Conservation (phyloP, 352 stramenopile genomes). For the Phytophthora hybrid region DNA sequence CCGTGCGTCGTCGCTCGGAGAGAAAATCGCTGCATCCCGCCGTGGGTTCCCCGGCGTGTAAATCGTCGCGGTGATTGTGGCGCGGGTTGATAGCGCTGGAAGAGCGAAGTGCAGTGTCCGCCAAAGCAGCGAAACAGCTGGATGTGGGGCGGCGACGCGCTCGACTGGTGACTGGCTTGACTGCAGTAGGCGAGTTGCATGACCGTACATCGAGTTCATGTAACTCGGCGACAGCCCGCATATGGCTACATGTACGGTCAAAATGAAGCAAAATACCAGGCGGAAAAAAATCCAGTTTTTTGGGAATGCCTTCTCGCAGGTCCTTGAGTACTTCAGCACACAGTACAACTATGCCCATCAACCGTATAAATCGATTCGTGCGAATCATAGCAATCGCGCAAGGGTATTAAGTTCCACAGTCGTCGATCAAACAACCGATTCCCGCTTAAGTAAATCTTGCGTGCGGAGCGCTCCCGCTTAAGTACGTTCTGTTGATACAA, state of each 20-base stretch:
- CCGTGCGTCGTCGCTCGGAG: background rate
- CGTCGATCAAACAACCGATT: constrained; percentile 39
- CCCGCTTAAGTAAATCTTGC: constrained; percentile 25
- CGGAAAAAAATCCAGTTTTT: constrained; percentile 37
- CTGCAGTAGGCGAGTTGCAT: background rate
- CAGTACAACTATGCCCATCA: background rate
- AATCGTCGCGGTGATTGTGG: constrained; percentile 19
- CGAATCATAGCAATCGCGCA: background rate
- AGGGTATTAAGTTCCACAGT: constrained; percentile 10
- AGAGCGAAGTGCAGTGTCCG: constrained; percentile 16
- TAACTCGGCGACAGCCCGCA: background rate
- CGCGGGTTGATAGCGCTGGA: constrained; percentile 19
- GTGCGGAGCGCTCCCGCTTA: constrained; percentile 14
- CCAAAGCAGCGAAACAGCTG: constrained; percentile 35
- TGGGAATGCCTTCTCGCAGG: constrained; percentile 17
- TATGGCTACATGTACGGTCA: constrained; percentile 2
- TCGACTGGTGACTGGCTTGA: constrained; percentile 22
- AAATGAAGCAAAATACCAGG: constrained; percentile 4
- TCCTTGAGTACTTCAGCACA: background rate
- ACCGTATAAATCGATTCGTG: no score
- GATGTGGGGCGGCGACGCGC: constrained; percentile 8
- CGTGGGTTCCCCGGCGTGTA: background rate
- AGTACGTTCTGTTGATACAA: constrained; percentile 27
- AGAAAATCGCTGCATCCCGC: background rate
- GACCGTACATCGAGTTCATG: background rate